Percentiles rank a stretch among this genome's conserved stretches.
These are phyloP conservation scores for Penicillium psychrofluorescens DNA, from an alignment of 495 filamentous ascomycete species.

Conservation along the genomic window DNA sequence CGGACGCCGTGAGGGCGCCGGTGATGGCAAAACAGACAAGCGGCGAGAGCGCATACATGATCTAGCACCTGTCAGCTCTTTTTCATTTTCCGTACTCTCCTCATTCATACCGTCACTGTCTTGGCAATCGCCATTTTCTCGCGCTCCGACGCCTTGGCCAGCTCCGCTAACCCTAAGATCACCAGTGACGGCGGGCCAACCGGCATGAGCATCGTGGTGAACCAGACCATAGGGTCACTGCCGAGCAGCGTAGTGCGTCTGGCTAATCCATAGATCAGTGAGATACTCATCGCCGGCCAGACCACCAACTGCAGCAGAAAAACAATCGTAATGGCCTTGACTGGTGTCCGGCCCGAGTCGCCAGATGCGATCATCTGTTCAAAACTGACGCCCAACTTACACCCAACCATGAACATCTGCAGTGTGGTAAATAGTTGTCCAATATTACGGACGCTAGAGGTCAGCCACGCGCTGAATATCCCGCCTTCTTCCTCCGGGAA, in stretches of 20 bases:
- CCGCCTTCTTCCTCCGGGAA: conserved; percentile 54
- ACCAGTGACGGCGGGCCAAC: conserved; percentile 66
- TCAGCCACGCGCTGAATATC: conserved; percentile 65
- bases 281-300: conserved; percentile 58
- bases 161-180: conserved; percentile 57
- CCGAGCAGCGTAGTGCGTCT: conserved; percentile 47
- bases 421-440: conserved; percentile 64
- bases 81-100: no score
- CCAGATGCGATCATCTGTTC: conserved; percentile 44
- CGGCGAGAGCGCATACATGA: conserved; percentile 45
- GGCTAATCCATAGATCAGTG: conserved; percentile 54
- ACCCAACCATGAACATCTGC: conserved; percentile 67
- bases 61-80: conserved; percentile 16
- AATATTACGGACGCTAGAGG: conserved; percentile 55
- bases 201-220: conserved; percentile 72
- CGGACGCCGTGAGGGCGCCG: conserved; percentile 42
- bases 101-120: conserved; percentile 51
- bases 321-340: conserved; percentile 44
- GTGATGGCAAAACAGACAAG: conserved; percentile 46
- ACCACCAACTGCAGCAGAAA: conserved; percentile 56
- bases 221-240: conserved; percentile 68
- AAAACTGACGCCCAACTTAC: conserved; percentile 52
- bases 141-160: conserved; percentile 47
- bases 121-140: conserved; percentile 67
- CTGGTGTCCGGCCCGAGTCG: conserved; percentile 41